Evolutionary conservation across 2,329 filamentous ascomycete genomes (phyloP), one percentile per base, ranked within the genome.

Genomic region (Colletotrichum sp.): DNA sequence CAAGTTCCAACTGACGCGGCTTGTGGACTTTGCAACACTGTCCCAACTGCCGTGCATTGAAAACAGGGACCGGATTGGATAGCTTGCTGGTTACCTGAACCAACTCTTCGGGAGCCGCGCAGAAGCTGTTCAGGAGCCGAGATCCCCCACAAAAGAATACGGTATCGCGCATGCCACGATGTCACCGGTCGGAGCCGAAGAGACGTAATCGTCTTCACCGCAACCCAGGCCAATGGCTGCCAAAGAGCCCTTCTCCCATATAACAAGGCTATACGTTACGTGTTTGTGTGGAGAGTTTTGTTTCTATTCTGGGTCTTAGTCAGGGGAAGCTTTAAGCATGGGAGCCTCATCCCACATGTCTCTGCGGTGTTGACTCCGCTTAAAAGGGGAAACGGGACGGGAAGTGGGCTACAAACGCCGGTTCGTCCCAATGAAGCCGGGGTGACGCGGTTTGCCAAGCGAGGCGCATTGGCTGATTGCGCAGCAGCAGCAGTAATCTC

Each of bases 401-500:
- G 68, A 70, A 70, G 68, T 70, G 68, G 68, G 55, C 44, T 48
- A 44, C 11, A 61, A 65, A 71, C 68, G 44, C 64, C 48, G 39
- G 60, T 71, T 71, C 68, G 22, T 71, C 59, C 68, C 59, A 71
- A 65, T 22, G 8, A 19, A 36, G 30, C 68, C 28, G 44, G 60
- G 68, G 60, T 71, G 39, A 65, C 60, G 44, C 59, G 60, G 39
- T 65, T 32, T 65, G 68, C 68, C 30, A 71, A 71, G 44, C 22
- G 68, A 66, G 68, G 68, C 68, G 68, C 68, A 71, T 63, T 64
- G 60, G 59, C 60, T 25, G 68, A 71, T 71, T 71, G 68, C 68
- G 60, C 68, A 52, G 64, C 64, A 36, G 39, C 32, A 65, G 60
- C 60, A 65, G 34, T 65, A 44, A 65, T 55, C n/a, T 65, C 28